A percentile compares a stretch with the other conserved stretches of the same genome.
These are phyloP conservation scores for Paecilomyces formosus DNA, from an alignment of 2,329 filamentous ascomycete genomes.

Conservation along the genomic window DNA sequence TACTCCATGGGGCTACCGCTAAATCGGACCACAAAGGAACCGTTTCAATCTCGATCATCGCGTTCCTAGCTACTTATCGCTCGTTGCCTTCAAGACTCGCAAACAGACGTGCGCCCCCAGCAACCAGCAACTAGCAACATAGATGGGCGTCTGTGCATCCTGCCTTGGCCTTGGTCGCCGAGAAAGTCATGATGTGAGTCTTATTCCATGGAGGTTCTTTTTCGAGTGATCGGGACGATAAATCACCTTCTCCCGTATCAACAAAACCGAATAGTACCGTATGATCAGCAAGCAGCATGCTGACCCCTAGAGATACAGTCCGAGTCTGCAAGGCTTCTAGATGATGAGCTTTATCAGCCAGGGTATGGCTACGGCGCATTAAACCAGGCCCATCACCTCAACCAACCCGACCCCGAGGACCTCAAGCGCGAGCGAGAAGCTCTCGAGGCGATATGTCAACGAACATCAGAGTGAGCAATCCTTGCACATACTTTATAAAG, in stretches of 20 bases:
- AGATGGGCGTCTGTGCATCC: conserved; percentile 39
- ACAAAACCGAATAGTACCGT: background rate
- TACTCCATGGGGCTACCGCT: background rate
- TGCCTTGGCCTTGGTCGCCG: conserved; percentile 33
- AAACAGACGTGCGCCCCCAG: background rate
- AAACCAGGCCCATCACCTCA: conserved; percentile 26
- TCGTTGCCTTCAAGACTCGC: background rate
- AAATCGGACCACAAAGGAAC: background rate
- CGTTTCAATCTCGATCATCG: background rate
- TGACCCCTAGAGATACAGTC: conserved; percentile 16
- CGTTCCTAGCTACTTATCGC: background rate
- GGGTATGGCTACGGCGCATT: conserved; percentile 37
- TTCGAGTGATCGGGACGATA: background rate
- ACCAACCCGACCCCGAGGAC: conserved; percentile 35
- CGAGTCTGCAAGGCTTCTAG: conserved; percentile 38
- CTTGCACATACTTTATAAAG: background rate
- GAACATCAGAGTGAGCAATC: conserved; percentile 36
- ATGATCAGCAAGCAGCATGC: conserved; percentile 1
- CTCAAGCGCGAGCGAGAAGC: conserved; percentile 38
- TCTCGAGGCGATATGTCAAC: conserved; percentile 39
- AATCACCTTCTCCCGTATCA: background rate
- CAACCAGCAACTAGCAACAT: conserved; percentile 6
- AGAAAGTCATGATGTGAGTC: conserved; percentile 29
- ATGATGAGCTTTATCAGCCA: conserved; percentile 38
- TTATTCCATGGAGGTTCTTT: background rate